Percentiles rank a stretch among this genome's conserved stretches.
Evolutionary conservation across 257 asterid species (phyloP).

Genomic region (Pogostemon cablin): DNA sequence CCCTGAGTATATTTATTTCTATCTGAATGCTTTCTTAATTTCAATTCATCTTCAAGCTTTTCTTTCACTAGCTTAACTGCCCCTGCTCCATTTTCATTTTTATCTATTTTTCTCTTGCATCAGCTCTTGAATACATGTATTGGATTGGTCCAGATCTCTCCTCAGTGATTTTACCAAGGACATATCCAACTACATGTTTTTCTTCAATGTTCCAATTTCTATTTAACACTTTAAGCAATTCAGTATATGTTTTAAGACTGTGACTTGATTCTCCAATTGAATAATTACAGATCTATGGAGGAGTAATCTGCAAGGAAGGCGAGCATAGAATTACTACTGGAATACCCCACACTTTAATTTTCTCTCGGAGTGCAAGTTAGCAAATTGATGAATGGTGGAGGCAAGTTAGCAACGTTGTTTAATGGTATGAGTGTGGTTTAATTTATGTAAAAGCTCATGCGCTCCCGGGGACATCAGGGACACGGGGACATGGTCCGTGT

Average conservation of each 20-base stretch:
- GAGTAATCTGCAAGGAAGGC: conserved; percentile 52
- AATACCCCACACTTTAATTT: too few species aligned
- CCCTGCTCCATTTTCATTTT: conserved; percentile 47
- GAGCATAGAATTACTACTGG: too few species aligned
- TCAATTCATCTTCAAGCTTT: conserved; percentile 61
- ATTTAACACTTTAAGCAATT: conserved; percentile 76
- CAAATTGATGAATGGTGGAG: too few species aligned
- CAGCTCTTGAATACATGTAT: conserved; percentile 47
- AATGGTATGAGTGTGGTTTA: too few species aligned
- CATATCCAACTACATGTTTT: conserved; percentile 63
- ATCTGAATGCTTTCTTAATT: conserved; percentile 58
- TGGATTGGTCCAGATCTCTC: conserved; percentile 63
- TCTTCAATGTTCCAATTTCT: conserved; percentile 94
- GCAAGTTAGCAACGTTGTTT: too few species aligned
- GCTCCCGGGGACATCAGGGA: too few species aligned
- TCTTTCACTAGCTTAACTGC: conserved; percentile 43
- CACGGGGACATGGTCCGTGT: too few species aligned
- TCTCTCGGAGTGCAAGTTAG: too few species aligned
- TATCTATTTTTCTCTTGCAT: conserved; percentile 58
- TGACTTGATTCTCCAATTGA: conserved; percentile 58
- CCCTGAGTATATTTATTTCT: too few species aligned
- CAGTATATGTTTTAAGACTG: conserved; percentile 71
- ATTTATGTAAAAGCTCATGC: too few species aligned
- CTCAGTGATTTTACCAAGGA: conserved; percentile 60
- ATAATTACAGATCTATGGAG: conserved; percentile 40